These are phyloP conservation scores for Discostella pseudostelligera DNA, from an alignment of 108 stramenopile species.

Conservation along the genomic window DNA sequence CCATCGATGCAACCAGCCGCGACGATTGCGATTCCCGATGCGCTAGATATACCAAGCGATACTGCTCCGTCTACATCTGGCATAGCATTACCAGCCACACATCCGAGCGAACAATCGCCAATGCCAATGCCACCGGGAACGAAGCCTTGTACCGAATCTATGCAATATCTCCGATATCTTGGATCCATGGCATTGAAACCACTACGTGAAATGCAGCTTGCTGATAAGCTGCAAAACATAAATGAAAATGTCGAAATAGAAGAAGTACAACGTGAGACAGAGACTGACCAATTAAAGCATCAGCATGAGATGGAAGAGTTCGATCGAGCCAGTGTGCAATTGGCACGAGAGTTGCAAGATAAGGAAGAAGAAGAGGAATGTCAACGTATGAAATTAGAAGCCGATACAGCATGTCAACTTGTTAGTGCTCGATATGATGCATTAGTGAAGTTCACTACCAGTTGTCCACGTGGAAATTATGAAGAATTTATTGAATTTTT, in stretches of 20 bases:
- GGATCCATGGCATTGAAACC: slow-evolving; percentile 9
- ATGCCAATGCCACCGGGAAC: neutral
- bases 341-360: slow-evolving; percentile 13
- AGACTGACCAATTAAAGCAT: too few relatives aligned
- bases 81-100: neutral
- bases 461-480: slow-evolving; percentile 55
- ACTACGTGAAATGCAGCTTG: slow-evolving; percentile 3
- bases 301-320: neutral
- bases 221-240: neutral
- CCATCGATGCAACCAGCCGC: too few relatives aligned
- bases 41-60: too few relatives aligned
- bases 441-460: slow-evolving; percentile 20
- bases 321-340: slow-evolving; percentile 1
- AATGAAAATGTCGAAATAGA: neutral
- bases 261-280: neutral
- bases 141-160: slow-evolving; percentile 33
- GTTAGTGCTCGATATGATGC: slow-evolving; percentile 39
- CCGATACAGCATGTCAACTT: slow-evolving; percentile 27
- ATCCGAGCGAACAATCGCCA: neutral
- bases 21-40: too few relatives aligned
- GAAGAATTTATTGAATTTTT: slow-evolving; percentile 69
- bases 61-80: neutral
- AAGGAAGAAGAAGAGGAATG: slow-evolving; percentile 47
- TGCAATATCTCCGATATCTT: slow-evolving; percentile 24
- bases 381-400: slow-evolving; percentile 39